Conservation (phyloP, 495 filamentous ascomycete genomes). For the Aspergillus hancockii region DNA sequence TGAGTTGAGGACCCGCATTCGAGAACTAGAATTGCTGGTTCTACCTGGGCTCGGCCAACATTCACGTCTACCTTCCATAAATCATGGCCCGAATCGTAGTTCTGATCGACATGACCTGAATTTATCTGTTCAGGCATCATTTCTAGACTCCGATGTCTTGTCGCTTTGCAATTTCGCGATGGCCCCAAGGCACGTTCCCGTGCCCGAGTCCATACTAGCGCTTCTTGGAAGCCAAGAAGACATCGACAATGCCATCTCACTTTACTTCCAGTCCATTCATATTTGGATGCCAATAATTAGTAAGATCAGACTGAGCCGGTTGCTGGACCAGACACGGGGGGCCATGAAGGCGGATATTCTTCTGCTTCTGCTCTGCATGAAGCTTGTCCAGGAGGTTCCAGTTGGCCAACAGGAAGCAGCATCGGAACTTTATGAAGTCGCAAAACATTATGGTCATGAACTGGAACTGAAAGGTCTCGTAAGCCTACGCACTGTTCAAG, state of each 20-base stretch:
- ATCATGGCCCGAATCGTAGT: too few species aligned
- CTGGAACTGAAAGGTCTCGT: neutral
- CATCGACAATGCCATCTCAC: neutral
- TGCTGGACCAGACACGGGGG: neutral
- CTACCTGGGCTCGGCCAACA: neutral
- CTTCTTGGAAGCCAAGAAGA: neutral
- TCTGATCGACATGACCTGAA: neutral
- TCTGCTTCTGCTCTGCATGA: neutral
- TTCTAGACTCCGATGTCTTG: neutral
- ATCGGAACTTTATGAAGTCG: neutral
- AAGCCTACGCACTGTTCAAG: neutral
- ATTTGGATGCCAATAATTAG: neutral
- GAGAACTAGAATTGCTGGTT: neutral
- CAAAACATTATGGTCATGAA: neutral
- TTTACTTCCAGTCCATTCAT: neutral
- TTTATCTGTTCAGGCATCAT: neutral
- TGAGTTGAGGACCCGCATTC: neutral
- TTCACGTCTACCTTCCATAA: too few species aligned
- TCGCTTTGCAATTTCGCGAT: neutral
- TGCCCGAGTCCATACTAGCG: neutral
- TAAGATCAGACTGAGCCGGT: neutral
- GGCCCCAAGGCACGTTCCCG: neutral
- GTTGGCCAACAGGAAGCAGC: neutral
- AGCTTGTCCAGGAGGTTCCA: neutral
- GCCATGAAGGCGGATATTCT: neutral